phyloP scores from a whole-genome alignment of 148 eudicot species.

The Silene latifolia region DNA sequence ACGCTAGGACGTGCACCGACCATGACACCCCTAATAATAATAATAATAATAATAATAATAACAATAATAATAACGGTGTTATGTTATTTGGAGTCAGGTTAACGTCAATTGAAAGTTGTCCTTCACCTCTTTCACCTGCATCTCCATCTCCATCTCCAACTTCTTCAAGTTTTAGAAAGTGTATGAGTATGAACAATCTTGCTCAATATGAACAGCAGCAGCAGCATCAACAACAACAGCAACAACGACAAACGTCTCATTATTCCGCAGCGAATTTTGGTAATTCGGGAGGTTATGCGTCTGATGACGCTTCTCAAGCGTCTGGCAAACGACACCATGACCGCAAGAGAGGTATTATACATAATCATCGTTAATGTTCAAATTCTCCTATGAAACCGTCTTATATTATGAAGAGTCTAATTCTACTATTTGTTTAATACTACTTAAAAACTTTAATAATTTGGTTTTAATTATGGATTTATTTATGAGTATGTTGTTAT shows the following conservation, averaged over 20 bases:
- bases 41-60: neutral
- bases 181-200: slow-evolving; percentile 68
- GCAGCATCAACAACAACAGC: slow-evolving; percentile 8
- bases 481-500: too few relatives aligned
- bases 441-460: too few relatives aligned
- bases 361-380: too few relatives aligned
- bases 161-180: slow-evolving; percentile 38
- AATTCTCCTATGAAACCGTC: too few relatives aligned
- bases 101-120: slow-evolving; percentile 15
- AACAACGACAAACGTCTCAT: slow-evolving; percentile 11
- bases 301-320: slow-evolving; percentile 72
- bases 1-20: slow-evolving; percentile 36
- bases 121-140: slow-evolving; percentile 16
- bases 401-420: too few relatives aligned
- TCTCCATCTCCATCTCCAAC: neutral
- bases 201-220: slow-evolving; percentile 49
- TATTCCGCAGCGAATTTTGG: slow-evolving; percentile 6
- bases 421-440: too few relatives aligned
- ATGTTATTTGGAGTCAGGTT: slow-evolving; percentile 62
- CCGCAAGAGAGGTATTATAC: slow-evolving; percentile 58
- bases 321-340: slow-evolving; percentile 50
- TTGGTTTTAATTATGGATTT: too few relatives aligned
- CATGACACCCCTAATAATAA: neutral
- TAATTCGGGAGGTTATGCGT: slow-evolving; percentile 54
- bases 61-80: slow-evolving; percentile 22